Conservation (phyloP, 176 grass and related monocot species). For the Musa acuminata region DNA sequence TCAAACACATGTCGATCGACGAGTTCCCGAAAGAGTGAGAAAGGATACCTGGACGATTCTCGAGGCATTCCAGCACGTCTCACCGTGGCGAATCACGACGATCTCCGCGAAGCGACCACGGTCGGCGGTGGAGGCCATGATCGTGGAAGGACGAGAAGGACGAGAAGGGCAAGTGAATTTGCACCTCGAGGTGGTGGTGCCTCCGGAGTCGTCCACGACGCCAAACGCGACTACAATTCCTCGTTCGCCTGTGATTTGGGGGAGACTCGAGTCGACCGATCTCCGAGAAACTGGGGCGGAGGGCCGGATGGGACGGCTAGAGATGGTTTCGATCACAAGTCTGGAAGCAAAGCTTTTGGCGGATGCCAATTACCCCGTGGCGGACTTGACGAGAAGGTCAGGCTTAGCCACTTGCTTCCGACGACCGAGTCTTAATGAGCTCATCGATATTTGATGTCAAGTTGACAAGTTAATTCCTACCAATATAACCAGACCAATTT, state of each 20-base stretch:
- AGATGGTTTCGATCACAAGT: too few species aligned
- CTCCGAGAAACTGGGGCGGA: too few species aligned
- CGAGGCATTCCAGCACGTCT: slow-evolving; percentile 71
- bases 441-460: too few species aligned
- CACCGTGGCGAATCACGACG: slow-evolving; percentile 59
- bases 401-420: too few species aligned
- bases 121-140: not conserved
- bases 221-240: not conserved
- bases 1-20: not conserved
- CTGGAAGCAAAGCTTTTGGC: too few species aligned
- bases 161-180: not conserved
- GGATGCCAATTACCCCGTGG: too few species aligned
- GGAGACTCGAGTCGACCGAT: not conserved
- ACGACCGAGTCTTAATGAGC: too few species aligned
- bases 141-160: not conserved
- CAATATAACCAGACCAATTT: too few species aligned
- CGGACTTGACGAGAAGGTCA: too few species aligned
- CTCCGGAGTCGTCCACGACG: not conserved
- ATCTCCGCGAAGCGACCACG: slow-evolving; percentile 56
- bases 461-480: too few species aligned
- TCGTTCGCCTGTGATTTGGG: not conserved
- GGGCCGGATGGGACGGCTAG: too few species aligned
- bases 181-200: too few species aligned
- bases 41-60: slow-evolving; percentile 54
- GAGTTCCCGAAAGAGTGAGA: not conserved